phyloP scores from a whole-genome alignment of 768 basidiomycete species.

The Psilocybe cyanescens region DNA sequence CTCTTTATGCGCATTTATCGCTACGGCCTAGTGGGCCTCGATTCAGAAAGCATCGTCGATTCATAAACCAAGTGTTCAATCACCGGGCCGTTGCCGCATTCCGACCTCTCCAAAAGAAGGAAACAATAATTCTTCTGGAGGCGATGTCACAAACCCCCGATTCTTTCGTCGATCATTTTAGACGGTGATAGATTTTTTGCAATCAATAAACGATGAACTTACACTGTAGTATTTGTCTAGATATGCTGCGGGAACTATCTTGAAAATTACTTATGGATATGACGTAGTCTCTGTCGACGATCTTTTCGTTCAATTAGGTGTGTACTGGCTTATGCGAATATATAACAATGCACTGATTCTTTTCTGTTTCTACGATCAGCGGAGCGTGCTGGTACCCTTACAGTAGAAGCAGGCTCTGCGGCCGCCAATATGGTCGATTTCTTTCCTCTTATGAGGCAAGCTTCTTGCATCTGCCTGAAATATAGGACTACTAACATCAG shows the following conservation, averaged over 20 bases:
- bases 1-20: conserved; percentile 5
- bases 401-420: conserved; percentile 48
- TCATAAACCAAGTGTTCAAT: conserved; percentile 54
- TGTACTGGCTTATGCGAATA: conserved; percentile 9
- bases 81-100: conserved; percentile 41
- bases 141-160: conserved; percentile 41
- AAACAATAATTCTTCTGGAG: conserved; percentile 44
- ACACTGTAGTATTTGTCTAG: conserved; percentile 23
- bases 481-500: neutral
- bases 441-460: conserved; percentile 47
- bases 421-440: conserved; percentile 53
- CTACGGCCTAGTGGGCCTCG: conserved; percentile 43
- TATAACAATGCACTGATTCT: neutral
- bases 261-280: conserved; percentile 53
- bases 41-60: conserved; percentile 55
- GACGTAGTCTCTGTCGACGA: conserved; percentile 48
- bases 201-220: neutral
- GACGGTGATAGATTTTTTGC: conserved; percentile 31
- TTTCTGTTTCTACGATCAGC: conserved; percentile 28
- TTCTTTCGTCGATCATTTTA: conserved; percentile 44
- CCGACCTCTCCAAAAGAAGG: conserved; percentile 46
- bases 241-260: conserved; percentile 49
- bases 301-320: conserved; percentile 46
- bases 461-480: neutral
- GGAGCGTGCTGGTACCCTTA: conserved; percentile 48